Percentiles rank a stretch among this genome's conserved stretches.
These are phyloP conservation scores for Baudoinia panamericana DNA, from an alignment of 495 filamentous ascomycete genomes.

Conservation along the genomic window DNA sequence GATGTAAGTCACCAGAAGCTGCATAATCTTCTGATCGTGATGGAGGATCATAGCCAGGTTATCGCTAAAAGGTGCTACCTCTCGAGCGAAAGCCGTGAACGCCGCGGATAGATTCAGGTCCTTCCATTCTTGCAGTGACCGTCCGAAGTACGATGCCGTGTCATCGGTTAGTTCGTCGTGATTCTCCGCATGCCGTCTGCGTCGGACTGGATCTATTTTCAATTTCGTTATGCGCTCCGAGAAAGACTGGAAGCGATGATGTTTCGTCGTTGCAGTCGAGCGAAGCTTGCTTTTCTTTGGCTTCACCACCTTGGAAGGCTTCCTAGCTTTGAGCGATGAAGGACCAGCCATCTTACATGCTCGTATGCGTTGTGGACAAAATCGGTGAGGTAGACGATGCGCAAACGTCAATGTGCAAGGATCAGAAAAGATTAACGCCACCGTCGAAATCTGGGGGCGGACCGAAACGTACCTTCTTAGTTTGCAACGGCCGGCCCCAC, in stretches of 20 bases:
- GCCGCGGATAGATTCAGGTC: slow-evolving; percentile 76
- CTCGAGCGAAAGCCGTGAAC: slow-evolving; percentile 60
- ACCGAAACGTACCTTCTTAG: too few relatives aligned
- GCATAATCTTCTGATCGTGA: slow-evolving; percentile 72
- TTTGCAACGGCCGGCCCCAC: too few relatives aligned
- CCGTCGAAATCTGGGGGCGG: slow-evolving; percentile 1
- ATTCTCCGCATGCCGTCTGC: slow-evolving; percentile 68
- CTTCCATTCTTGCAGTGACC: slow-evolving; percentile 72
- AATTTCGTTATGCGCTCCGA: slow-evolving; percentile 84
- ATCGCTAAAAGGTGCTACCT: slow-evolving; percentile 65
- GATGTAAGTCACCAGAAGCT: slow-evolving; percentile 62
- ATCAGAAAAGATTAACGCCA: too few relatives aligned
- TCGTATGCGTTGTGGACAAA: too few relatives aligned
- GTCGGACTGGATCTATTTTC: slow-evolving; percentile 82
- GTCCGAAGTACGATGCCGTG: slow-evolving; percentile 62
- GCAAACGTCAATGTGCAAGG: too few relatives aligned
- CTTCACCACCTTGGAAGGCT: slow-evolving; percentile 49
- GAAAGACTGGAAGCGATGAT: slow-evolving; percentile 84
- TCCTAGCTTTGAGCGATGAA: slow-evolving; percentile 50
- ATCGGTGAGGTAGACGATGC: slow-evolving; percentile 1
- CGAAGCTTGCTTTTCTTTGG: slow-evolving; percentile 26
- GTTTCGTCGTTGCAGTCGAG: slow-evolving; percentile 60
- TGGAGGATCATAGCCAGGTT: slow-evolving; percentile 85
- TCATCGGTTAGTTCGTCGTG: slow-evolving; percentile 52
- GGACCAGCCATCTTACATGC: slow-evolving; percentile 26